A percentile compares a stretch with the other conserved stretches of the same genome.
phyloP scores from a whole-genome alignment of 2,329 filamentous ascomycete species.

The Penicillium sp. region DNA sequence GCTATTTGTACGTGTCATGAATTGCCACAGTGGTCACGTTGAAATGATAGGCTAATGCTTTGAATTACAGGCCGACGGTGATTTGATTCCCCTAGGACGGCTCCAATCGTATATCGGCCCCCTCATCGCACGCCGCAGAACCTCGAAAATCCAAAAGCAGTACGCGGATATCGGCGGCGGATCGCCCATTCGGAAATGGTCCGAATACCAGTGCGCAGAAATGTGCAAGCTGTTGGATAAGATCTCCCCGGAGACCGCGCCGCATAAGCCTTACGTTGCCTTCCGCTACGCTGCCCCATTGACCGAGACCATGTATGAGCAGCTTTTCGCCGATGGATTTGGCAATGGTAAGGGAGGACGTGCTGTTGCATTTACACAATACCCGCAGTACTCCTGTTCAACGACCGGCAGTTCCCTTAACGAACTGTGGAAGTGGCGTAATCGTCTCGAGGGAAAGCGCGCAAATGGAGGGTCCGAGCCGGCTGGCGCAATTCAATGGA shows the following conservation, averaged over 20 bases:
- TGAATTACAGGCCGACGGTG: conserved; percentile 71
- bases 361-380: conserved; percentile 96
- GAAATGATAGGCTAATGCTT: not conserved
- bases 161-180: conserved; percentile 94
- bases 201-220: conserved; percentile 85
- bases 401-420: conserved; percentile 96
- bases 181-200: conserved; percentile 98
- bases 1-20: conserved; percentile 69
- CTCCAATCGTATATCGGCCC: conserved; percentile 89
- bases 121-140: conserved; percentile 79
- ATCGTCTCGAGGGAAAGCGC: conserved; percentile 74
- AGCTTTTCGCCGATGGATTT: conserved; percentile 83
- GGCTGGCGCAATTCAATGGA: conserved; percentile 82
- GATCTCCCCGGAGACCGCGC: conserved; percentile 86
- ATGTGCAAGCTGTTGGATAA: conserved; percentile 98
- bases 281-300: conserved; percentile 93
- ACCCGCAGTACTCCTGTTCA: conserved; percentile 97
- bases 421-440: conserved; percentile 96
- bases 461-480: conserved; percentile 52
- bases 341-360: conserved; percentile 85
- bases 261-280: conserved; percentile 95
- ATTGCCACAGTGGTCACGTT: not conserved
- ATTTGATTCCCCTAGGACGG: conserved; percentile 91
- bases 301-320: conserved; percentile 89
- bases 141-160: conserved; percentile 94